Percentiles rank a stretch among this genome's conserved stretches.
phyloP scores from a whole-genome alignment of 768 basidiomycete species.

The Hericium rajendrae region DNA sequence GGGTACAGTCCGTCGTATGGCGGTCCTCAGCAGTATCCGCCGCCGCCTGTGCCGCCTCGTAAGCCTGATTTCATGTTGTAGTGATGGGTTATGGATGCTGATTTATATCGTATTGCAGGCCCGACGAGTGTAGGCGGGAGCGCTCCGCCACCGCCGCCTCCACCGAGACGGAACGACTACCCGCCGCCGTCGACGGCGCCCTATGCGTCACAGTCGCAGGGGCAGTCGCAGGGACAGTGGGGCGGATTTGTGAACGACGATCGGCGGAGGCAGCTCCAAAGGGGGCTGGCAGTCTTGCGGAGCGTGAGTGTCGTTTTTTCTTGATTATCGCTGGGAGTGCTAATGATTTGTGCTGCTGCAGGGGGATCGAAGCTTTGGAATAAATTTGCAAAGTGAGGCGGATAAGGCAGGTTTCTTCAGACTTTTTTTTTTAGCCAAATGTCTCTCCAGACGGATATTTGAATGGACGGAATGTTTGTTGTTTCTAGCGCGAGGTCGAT shows the following conservation, averaged over 20 bases:
- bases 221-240: not conserved
- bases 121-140: not conserved
- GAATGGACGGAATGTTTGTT: too few relatives aligned
- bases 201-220: not conserved
- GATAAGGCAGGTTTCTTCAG: too few relatives aligned
- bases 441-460: too few relatives aligned
- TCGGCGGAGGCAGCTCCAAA: not conserved
- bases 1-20: not conserved
- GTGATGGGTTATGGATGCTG: not conserved
- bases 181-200: not conserved
- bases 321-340: not conserved
- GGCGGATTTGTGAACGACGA: not conserved
- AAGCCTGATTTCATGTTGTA: not conserved
- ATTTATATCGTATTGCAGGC: not conserved
- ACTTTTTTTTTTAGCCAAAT: too few relatives aligned
- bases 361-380: not conserved
- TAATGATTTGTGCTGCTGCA: not conserved
- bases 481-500: too few relatives aligned
- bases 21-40: not conserved
- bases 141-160: not conserved
- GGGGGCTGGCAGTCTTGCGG: not conserved
- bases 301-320: not conserved
- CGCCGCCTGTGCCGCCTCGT: not conserved
- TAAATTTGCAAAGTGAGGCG: not conserved
- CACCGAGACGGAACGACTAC: not conserved